Evolutionary conservation across 768 basidiomycete genomes (phyloP), one percentile per base, ranked within the genome.

Genomic region (Bullera alba): DNA sequence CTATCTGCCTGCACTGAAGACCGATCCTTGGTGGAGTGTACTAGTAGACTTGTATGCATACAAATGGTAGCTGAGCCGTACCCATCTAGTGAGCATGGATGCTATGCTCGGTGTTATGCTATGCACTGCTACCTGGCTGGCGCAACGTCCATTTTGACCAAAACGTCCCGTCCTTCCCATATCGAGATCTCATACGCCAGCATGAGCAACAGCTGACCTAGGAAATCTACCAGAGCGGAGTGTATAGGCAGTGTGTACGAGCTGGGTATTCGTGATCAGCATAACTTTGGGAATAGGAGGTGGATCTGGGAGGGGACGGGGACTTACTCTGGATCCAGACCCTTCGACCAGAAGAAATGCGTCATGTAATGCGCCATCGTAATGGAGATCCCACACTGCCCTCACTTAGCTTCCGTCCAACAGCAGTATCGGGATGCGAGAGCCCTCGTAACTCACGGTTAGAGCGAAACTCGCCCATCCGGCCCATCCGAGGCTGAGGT

Each of bases 201-300:
- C 48, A 88, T 87, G 7, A 96, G 79, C 6, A 93, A 75, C 19
- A 85, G 67, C 67, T 91, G 86, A 15, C 88, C 87, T 27, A 86
- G 73, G 45, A 93, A 80, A 69, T 92, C 88, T 78, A 91, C 84
- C 36, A 88, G 65, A 0, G 90, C 87, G 10, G 87, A 89, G 58
- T 93, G 90, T 23, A 93, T 80, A 6, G 91, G 91, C n/a, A 96
- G 75, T 1, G 89, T 89, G 68, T 93, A 92, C 74, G 86, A 83
- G 69, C 72, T 73, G 37, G 47, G 4, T 8, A 5, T 15, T n/a
- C 19, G 7, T 35, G 14, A 26, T 55, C 46, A 50, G 48, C 38
- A 19, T 4, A 23, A n/a, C 5, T 35, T n/a, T 4, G 3, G 19
- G 4, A 27, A 21, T n/a, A 10, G 28, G 27, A 4, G 23, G n/a